phyloP scores from a whole-genome alignment of 257 asterid genomes.

The Nicotiana knightiana region DNA sequence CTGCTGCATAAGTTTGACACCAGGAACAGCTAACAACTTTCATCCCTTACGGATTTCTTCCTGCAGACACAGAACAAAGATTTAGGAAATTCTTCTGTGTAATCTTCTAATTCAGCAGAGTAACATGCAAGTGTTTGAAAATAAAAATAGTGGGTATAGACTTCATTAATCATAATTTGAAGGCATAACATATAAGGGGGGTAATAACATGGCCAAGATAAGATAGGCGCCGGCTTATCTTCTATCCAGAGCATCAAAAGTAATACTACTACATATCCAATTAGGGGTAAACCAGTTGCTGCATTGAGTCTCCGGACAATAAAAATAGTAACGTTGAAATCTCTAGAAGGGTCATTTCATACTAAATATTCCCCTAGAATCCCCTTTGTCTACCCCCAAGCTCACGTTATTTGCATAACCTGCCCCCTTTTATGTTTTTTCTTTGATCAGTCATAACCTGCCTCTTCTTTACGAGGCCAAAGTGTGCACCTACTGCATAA shows the following conservation, averaged over 20 bases:
- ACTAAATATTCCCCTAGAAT: background rate
- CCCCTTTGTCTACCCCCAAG: background rate
- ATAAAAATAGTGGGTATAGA: background rate
- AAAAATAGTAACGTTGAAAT: background rate
- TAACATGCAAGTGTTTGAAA: background rate
- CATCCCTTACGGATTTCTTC: slow-evolving; percentile 20
- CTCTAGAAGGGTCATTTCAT: background rate
- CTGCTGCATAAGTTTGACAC: background rate
- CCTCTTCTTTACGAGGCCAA: no score
- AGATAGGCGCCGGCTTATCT: background rate
- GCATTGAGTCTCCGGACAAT: background rate
- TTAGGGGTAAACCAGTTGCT: background rate
- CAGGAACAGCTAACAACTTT: background rate
- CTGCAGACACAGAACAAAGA: slow-evolving; percentile 16
- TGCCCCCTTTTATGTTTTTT: background rate
- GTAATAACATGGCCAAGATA: background rate
- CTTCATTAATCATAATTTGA: background rate
- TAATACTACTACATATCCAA: background rate
- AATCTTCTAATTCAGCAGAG: background rate
- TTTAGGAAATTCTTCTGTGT: background rate
- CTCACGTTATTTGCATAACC: background rate
- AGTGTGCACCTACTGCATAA: background rate
- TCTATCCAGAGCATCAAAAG: background rate
- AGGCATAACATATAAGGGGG: background rate
- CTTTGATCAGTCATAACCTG: background rate